These are phyloP conservation scores for Lichtheimia ramosa DNA, from an alignment of 371 early-diverging fungal genomes.

Conservation along the genomic window DNA sequence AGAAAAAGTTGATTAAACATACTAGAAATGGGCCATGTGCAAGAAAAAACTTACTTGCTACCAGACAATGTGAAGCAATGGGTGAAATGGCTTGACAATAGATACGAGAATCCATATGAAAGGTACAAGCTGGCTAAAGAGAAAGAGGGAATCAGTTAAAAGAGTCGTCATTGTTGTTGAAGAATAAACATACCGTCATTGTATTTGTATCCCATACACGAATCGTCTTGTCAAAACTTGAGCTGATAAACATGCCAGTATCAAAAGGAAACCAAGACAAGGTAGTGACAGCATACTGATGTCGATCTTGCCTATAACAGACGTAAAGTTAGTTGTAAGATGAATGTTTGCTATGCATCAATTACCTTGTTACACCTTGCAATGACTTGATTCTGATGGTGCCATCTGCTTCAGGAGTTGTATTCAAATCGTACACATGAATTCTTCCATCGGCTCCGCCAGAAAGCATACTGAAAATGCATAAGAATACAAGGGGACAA, in stretches of 20 bases:
- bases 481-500: neutral
- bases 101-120: constrained; percentile 66
- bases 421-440: constrained; percentile 71
- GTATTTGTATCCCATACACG: constrained; percentile 86
- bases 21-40: neutral
- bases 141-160: neutral
- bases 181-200: constrained; percentile 52
- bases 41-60: constrained; percentile 62
- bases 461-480: constrained; percentile 53
- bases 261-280: constrained; percentile 87
- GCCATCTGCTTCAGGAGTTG: constrained; percentile 21
- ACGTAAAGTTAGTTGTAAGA: neutral
- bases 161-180: neutral
- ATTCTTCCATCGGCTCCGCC: constrained; percentile 71
- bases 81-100: constrained; percentile 73
- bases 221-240: constrained; percentile 78
- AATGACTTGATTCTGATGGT: constrained; percentile 43
- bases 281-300: constrained; percentile 69
- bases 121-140: constrained; percentile 60
- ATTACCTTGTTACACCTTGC: constrained; percentile 49
- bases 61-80: constrained; percentile 72
- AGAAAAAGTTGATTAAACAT: neutral
- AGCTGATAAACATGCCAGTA: constrained; percentile 82
- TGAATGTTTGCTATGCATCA: neutral
- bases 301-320: constrained; percentile 43